These are phyloP conservation scores for Rutidosis leptorrhynchoides DNA, from an alignment of 129 eudicot genomes.

Conservation along the genomic window DNA sequence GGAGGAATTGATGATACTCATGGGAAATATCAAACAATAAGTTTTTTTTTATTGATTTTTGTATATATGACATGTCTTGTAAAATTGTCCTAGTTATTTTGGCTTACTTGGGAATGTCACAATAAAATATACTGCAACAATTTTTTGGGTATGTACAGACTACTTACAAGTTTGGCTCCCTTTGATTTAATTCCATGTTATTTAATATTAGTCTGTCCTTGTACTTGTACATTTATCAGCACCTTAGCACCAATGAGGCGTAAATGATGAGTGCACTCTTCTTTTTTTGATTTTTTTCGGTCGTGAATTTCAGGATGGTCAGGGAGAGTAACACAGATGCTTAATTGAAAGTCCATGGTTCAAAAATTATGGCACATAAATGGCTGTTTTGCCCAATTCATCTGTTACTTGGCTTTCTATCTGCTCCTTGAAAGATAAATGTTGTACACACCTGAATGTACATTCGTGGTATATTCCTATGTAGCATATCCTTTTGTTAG, in stretches of 20 bases:
- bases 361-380: not conserved
- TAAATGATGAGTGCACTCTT: not conserved
- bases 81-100: not conserved
- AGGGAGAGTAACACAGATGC: slow-evolving; percentile 17
- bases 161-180: not conserved
- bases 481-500: slow-evolving; percentile 1
- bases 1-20: not conserved
- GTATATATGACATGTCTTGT: not conserved
- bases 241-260: not conserved
- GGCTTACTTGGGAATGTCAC: not conserved
- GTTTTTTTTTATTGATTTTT: not conserved
- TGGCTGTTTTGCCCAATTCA: slow-evolving; percentile 2
- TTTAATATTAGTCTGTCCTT: not conserved
- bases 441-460: not conserved
- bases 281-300: not conserved
- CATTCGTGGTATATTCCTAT: slow-evolving; percentile 6
- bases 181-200: not conserved
- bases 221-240: not conserved
- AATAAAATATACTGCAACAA: not conserved
- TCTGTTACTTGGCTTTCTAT: slow-evolving; percentile 20
- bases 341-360: not conserved
- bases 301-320: slow-evolving; percentile 20
- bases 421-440: not conserved
- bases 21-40: not conserved
- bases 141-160: not conserved